Percentiles rank a stretch among this genome's conserved stretches.
These are phyloP conservation scores for Moesziomyces sp. DNA, from an alignment of 1,284 basidiomycete genomes.

Conservation along the genomic window DNA sequence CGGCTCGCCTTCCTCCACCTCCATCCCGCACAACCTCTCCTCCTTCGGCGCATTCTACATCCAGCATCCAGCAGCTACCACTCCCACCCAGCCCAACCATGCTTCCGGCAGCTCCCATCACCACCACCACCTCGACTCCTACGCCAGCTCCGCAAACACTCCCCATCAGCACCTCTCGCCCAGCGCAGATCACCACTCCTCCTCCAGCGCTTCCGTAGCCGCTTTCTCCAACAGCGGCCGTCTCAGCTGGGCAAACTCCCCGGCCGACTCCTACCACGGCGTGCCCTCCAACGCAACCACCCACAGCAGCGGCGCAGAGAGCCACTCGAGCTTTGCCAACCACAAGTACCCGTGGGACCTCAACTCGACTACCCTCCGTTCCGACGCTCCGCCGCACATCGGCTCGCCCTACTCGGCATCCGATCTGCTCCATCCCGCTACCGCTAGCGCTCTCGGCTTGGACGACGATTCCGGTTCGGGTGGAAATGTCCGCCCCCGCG, in stretches of 20 bases:
- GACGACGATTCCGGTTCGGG: conserved; percentile 50
- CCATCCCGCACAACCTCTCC: conserved; percentile 21
- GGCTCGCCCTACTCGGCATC: conserved; percentile 46
- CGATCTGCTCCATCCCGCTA: conserved; percentile 41
- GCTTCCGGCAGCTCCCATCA: conserved; percentile 11
- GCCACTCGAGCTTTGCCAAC: conserved; percentile 37
- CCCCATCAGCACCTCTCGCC: conserved; percentile 49
- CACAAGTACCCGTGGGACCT: conserved; percentile 43
- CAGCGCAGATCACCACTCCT: conserved; percentile 43
- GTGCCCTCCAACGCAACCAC: conserved; percentile 45
- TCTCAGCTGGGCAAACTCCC: conserved; percentile 48
- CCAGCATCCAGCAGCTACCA: conserved; percentile 21
- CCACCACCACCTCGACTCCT: conserved; percentile 35
- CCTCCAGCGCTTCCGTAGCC: conserved; percentile 40
- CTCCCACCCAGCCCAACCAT: conserved; percentile 15
- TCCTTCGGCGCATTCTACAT: conserved; percentile 51
- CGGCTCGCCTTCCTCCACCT: conserved; percentile 32
- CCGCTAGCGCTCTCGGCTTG: conserved; percentile 33
- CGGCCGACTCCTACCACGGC: conserved; percentile 48
- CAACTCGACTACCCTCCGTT: conserved; percentile 23
- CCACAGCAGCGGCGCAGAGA: conserved; percentile 45
- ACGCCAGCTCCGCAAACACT: conserved; percentile 36
- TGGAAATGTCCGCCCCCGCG: conserved; percentile 43
- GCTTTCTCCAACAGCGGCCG: conserved; percentile 49
- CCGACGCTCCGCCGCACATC: conserved; percentile 20